Percentiles rank a stretch among this genome's conserved stretches.
Conservation (phyloP, 2,329 filamentous ascomycete species). For the Chalara sp. region DNA sequence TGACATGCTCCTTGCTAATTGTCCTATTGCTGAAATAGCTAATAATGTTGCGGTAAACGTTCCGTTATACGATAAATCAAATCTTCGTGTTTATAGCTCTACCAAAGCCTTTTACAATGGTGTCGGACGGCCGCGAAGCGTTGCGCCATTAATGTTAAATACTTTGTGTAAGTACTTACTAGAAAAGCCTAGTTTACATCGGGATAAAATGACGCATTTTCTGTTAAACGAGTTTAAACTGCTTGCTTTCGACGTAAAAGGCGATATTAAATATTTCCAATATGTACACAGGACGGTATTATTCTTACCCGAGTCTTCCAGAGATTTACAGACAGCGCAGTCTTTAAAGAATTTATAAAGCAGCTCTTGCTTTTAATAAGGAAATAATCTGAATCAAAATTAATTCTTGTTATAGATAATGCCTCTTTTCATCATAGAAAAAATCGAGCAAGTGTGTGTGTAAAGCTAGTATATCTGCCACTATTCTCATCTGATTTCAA, state of each 20-base stretch:
- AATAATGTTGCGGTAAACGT: slow-evolving; percentile 8
- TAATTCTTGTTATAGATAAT: slow-evolving; percentile 31
- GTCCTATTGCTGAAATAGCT: slow-evolving; percentile 11
- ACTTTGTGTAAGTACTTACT: slow-evolving; percentile 22
- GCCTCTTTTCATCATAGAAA: slow-evolving; percentile 25
- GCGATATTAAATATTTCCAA: slow-evolving; percentile 19
- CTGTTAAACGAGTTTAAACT: slow-evolving; percentile 9
- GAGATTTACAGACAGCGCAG: slow-evolving; percentile 17
- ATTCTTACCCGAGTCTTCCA: slow-evolving; percentile 18
- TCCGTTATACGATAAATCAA: not conserved
- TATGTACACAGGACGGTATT: slow-evolving; percentile 17
- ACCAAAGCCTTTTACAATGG: slow-evolving; percentile 15
- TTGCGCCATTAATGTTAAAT: slow-evolving; percentile 19
- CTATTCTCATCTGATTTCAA: slow-evolving; percentile 14
- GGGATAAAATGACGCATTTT: not conserved
- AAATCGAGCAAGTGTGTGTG: slow-evolving; percentile 20
- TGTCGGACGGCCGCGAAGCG: slow-evolving; percentile 11
- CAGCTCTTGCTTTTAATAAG: slow-evolving; percentile 26
- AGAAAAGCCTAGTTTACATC: slow-evolving; percentile 28
- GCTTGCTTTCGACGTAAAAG: slow-evolving; percentile 15
- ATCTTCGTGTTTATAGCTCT: slow-evolving; percentile 7
- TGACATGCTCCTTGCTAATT: slow-evolving; percentile 7
- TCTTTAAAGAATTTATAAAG: slow-evolving; percentile 26
- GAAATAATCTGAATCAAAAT: slow-evolving; percentile 26
- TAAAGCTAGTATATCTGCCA: slow-evolving; percentile 10